Conservation (phyloP, 148 eudicot genomes). For the Vaccinium corymbosum region DNA sequence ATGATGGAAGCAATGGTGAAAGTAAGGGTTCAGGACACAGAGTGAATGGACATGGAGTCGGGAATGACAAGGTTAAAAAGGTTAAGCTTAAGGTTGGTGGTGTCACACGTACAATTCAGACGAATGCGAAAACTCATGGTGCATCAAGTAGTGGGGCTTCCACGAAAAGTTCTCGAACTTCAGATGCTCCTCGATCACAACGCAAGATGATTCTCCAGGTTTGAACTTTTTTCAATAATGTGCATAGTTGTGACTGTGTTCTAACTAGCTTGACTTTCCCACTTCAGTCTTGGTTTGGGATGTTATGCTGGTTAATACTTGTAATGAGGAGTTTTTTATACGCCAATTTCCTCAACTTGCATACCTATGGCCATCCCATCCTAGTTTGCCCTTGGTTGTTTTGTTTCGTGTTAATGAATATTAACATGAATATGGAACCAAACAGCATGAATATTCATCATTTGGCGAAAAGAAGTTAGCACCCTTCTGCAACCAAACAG, state of each 20-base stretch:
- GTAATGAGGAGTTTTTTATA: not conserved
- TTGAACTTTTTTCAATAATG: not conserved
- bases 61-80: constrained; percentile 53
- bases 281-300: not conserved
- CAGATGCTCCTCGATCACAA: constrained; percentile 36
- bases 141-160: constrained; percentile 36
- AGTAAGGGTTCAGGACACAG: constrained; percentile 21
- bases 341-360: not conserved
- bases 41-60: constrained; percentile 29
- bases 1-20: constrained; percentile 29
- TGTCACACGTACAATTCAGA: constrained; percentile 65
- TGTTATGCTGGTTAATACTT: not conserved
- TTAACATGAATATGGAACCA: not conserved
- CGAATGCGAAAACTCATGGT: constrained; percentile 38
- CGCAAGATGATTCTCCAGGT: constrained; percentile 54
- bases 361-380: not conserved
- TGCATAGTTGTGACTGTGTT: not conserved
- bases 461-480: not conserved
- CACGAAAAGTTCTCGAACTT: constrained; percentile 30
- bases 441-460: not conserved
- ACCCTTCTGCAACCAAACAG: not conserved
- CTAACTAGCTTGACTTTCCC: not conserved
- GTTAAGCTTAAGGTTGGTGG: constrained; percentile 90
- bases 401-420: not conserved
- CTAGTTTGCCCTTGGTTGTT: not conserved